Evolutionary conservation across 148 eudicot species (phyloP).

Genomic region (Rhododendron vialii): DNA sequence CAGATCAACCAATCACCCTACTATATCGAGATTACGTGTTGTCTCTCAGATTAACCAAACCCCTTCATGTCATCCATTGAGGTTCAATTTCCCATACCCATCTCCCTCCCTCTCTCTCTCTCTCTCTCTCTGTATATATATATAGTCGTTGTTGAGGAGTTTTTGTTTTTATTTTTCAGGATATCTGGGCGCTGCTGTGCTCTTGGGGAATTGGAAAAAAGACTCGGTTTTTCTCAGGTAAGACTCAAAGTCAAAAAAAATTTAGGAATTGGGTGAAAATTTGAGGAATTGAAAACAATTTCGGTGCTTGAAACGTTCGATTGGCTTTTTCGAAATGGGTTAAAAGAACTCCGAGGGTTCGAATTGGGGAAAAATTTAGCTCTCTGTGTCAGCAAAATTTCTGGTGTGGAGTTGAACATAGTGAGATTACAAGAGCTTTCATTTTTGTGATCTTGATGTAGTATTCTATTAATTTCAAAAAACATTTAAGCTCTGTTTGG

Average conservation of each 20-base stretch:
- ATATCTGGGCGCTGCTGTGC: conserved; percentile 21
- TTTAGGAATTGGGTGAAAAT: background rate
- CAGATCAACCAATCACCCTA: background rate
- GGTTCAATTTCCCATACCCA: conserved; percentile 20
- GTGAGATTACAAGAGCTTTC: background rate
- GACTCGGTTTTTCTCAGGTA: conserved; percentile 29
- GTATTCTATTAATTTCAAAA: background rate
- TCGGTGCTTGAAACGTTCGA: background rate
- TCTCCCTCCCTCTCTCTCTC: background rate
- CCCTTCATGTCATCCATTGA: conserved; percentile 30
- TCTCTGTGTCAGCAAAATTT: background rate
- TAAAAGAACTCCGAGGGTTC: background rate
- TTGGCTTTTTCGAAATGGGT: background rate
- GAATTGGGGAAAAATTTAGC: background rate
- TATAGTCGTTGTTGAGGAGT: background rate
- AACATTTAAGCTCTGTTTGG: no score
- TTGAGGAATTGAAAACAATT: background rate
- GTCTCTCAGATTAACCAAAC: background rate
- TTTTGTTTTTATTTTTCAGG: conserved; percentile 23
- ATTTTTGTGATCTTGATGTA: background rate
- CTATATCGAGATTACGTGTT: conserved; percentile 16
- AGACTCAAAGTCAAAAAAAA: background rate
- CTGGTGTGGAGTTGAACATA: background rate
- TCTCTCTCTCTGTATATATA: background rate
- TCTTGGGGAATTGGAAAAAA: conserved; percentile 15